Evolutionary conservation across 2,329 filamentous ascomycete species (phyloP).

Genomic region (Trematosphaeria pertusa): DNA sequence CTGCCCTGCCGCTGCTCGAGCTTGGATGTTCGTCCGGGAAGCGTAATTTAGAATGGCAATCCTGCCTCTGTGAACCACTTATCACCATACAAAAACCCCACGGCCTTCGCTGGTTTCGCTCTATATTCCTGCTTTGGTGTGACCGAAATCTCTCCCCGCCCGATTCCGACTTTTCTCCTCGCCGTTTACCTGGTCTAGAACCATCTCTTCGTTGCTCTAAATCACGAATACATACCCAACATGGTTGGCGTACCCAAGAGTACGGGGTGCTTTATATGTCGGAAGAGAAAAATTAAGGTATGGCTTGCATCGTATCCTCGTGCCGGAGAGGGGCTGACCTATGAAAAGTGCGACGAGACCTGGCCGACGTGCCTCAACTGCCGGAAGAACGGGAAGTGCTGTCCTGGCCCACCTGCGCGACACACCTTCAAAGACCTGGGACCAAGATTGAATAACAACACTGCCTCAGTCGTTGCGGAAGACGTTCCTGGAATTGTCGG

Average conservation of each 20-base stretch:
- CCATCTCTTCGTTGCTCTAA: background rate
- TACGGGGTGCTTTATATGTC: constrained; percentile 41
- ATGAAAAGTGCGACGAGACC: constrained; percentile 38
- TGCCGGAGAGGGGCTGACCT: constrained; percentile 13
- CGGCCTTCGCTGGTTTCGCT: constrained; percentile 1
- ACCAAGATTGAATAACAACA: constrained; percentile 19
- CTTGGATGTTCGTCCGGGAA: constrained; percentile 2
- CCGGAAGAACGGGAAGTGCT: constrained; percentile 42
- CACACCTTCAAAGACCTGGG: constrained; percentile 43
- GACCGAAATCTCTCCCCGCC: background rate
- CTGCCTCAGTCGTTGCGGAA: background rate
- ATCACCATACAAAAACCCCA: constrained; percentile 9
- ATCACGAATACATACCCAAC: constrained; percentile 3
- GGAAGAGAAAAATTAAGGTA: constrained; percentile 43
- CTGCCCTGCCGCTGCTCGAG: constrained; percentile 1
- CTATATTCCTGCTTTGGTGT: constrained; percentile 8
- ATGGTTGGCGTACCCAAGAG: constrained; percentile 47
- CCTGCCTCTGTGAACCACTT: background rate
- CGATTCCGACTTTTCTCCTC: background rate
- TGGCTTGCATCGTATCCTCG: background rate
- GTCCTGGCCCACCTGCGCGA: constrained; percentile 41
- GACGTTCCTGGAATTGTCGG: constrained; percentile 4
- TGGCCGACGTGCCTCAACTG: constrained; percentile 45
- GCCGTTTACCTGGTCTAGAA: background rate
- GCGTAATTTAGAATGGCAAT: constrained; percentile 6